These are phyloP conservation scores for Aspergillus mulundensis DNA, from an alignment of 495 filamentous ascomycete genomes.

Conservation along the genomic window DNA sequence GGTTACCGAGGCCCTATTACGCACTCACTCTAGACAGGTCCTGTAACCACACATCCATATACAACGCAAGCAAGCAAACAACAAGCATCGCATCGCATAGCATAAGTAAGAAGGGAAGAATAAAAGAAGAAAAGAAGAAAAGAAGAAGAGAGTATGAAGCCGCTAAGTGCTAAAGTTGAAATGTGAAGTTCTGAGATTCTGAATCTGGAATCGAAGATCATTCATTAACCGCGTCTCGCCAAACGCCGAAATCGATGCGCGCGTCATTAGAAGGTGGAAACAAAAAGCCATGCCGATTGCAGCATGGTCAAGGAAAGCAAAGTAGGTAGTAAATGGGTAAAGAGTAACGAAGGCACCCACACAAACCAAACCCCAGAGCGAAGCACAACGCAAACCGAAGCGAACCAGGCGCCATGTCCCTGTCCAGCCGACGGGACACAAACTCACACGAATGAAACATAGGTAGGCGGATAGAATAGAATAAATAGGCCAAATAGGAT, in stretches of 20 bases:
- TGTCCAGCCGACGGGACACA: neutral
- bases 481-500: too few relatives aligned
- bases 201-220: neutral
- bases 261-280: too few relatives aligned
- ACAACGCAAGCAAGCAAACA: neutral
- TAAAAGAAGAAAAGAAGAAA: neutral
- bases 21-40: neutral
- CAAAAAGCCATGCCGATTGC: too few relatives aligned
- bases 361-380: too few relatives aligned
- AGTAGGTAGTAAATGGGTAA: too few relatives aligned
- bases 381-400: too few relatives aligned
- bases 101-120: neutral
- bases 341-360: too few relatives aligned
- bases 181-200: too few relatives aligned
- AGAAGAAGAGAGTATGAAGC: neutral
- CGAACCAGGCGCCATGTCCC: too few relatives aligned
- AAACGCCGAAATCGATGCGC: conserved; percentile 16
- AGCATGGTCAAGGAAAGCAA: too few relatives aligned
- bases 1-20: neutral
- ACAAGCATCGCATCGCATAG: neutral
- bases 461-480: too few relatives aligned
- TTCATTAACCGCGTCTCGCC: too few relatives aligned
- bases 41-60: neutral
- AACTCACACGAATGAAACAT: neutral
- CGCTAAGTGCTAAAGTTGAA: conserved; percentile 8